These are phyloP conservation scores for Trapa incisa DNA, from an alignment of 345 rosid genomes.

Conservation along the genomic window DNA sequence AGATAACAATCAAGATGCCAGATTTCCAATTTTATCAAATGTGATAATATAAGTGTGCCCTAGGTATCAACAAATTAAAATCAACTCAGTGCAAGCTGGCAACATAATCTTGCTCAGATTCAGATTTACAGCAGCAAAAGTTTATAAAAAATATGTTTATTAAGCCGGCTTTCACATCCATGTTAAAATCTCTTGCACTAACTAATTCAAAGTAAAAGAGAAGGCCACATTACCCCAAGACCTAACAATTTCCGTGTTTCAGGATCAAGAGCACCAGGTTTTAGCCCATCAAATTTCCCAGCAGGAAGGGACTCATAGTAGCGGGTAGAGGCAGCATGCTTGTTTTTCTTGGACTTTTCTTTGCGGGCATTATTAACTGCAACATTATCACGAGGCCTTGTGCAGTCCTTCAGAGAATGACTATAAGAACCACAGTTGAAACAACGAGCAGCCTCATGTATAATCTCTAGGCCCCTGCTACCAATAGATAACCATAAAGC, in stretches of 20 bases:
- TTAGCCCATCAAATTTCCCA: conserved; percentile 78
- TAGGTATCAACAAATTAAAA: no score
- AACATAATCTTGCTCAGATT: no score
- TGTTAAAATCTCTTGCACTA: no score
- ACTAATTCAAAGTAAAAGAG: background rate
- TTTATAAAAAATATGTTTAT: no score
- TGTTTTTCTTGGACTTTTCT: conserved; percentile 53
- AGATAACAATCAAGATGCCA: no score
- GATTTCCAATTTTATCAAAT: no score
- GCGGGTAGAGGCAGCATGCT: conserved; percentile 37
- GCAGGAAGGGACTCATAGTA: conserved; percentile 58
- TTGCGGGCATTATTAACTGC: conserved; percentile 80
- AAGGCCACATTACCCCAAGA: conserved; percentile 49
- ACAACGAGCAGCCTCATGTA: conserved; percentile 66
- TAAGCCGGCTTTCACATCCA: no score
- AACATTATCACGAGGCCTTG: conserved; percentile 65
- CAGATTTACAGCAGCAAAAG: no score
- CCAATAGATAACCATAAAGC: conserved; percentile 3
- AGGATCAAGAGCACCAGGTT: conserved; percentile 71
- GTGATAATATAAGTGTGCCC: no score
- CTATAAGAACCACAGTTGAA: conserved; percentile 85
- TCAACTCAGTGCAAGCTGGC: no score
- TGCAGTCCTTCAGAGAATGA: conserved; percentile 79
- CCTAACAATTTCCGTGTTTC: conserved; percentile 74
- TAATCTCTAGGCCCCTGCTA: conserved; percentile 59